phyloP scores from a whole-genome alignment of 140 eudicot species.

The Anethum foeniculum region DNA sequence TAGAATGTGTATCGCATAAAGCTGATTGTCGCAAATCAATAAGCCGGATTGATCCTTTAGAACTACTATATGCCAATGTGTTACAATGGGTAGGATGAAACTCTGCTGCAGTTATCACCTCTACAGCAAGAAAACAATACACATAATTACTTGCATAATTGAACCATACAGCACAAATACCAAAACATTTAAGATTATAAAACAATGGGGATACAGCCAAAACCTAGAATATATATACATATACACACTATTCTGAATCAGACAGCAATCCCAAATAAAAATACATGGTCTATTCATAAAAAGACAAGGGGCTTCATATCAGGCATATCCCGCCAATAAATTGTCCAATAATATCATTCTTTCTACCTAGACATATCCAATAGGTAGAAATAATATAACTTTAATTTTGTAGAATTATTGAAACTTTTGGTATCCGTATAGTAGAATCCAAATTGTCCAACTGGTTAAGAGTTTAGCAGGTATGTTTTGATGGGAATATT shows the following conservation, averaged over 20 bases:
- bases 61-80: slow-evolving; percentile 89
- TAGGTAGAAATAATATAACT: neutral
- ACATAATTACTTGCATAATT: neutral
- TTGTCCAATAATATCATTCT: neutral
- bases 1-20: slow-evolving; percentile 80
- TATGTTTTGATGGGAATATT: neutral
- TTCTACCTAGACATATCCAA: neutral
- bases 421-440: neutral
- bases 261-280: neutral
- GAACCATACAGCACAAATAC: neutral
- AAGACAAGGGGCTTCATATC: neutral
- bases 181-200: neutral
- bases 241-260: neutral
- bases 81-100: slow-evolving; percentile 94
- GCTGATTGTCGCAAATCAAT: slow-evolving; percentile 97
- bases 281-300: neutral
- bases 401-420: neutral
- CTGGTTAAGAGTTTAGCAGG: neutral
- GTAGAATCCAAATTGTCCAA: neutral
- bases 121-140: slow-evolving; percentile 33
- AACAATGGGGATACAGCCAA: neutral
- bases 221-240: neutral
- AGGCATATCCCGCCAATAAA: neutral
- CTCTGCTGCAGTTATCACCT: slow-evolving; percentile 98
- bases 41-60: slow-evolving; percentile 95